A percentile compares a stretch with the other conserved stretches of the same genome.
phyloP scores from a whole-genome alignment of 768 basidiomycete genomes.

The Pleurotus giganteus region DNA sequence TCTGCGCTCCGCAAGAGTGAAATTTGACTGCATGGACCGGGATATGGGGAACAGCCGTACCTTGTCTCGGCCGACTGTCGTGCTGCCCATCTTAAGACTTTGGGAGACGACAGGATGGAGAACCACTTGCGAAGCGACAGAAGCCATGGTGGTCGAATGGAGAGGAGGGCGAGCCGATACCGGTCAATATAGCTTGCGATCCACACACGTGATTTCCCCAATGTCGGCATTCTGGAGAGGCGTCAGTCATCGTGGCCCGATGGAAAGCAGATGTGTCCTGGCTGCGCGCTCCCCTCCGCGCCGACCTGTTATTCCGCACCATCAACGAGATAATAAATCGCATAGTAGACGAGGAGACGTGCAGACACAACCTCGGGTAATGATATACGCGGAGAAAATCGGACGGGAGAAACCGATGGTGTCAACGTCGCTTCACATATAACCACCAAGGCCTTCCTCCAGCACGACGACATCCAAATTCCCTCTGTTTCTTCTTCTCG shows the following conservation, averaged over 20 bases:
- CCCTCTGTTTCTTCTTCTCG: not conserved
- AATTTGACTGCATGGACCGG: not conserved
- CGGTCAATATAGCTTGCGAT: conserved; percentile 11
- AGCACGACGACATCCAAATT: too few species aligned
- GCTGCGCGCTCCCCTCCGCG: not conserved
- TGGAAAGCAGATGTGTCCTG: not conserved
- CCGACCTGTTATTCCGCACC: not conserved
- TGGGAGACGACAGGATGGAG: conserved; percentile 83
- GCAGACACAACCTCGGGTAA: too few species aligned
- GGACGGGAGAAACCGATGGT: conserved; percentile 7
- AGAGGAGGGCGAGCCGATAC: conserved; percentile 4
- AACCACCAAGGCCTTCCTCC: not conserved
- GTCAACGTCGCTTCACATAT: not conserved
- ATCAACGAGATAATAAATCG: not conserved
- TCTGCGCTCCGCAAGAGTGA: conserved; percentile 35
- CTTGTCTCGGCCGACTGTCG: conserved; percentile 92
- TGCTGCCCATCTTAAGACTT: conserved; percentile 71
- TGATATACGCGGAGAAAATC: conserved; percentile 1
- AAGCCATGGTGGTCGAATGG: conserved; percentile 35
- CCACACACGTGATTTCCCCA: conserved; percentile 21
- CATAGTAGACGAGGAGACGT: too few species aligned
- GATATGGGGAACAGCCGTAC: conserved; percentile 30
- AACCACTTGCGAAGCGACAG: conserved; percentile 70
- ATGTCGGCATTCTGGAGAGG: conserved; percentile 4
- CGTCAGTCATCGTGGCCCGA: not conserved